Conservation (phyloP, 345 rosid genomes). For the Euphorbia lathyris region DNA sequence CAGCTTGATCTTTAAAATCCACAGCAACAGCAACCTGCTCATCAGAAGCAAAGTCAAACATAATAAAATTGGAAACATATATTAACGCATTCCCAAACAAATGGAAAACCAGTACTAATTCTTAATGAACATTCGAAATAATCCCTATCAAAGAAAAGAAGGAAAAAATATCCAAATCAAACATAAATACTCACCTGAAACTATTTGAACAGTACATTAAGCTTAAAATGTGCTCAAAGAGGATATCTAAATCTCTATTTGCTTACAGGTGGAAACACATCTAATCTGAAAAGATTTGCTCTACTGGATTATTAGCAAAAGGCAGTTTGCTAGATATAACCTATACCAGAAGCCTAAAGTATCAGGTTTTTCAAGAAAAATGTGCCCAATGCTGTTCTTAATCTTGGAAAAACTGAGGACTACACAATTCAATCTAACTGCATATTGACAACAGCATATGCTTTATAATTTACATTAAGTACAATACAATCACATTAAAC, state of each 20-base stretch:
- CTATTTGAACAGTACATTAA: not conserved
- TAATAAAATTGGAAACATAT: not conserved
- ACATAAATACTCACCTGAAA: not conserved
- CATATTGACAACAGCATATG: not conserved
- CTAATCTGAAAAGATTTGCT: not conserved
- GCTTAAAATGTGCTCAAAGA: not conserved
- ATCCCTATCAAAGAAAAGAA: not conserved
- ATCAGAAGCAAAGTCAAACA: constrained; percentile 17
- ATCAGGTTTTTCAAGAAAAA: not conserved
- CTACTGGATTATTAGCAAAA: not conserved
- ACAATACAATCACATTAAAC: not conserved
- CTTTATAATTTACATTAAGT: not conserved
- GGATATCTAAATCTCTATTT: not conserved
- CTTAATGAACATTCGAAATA: not conserved
- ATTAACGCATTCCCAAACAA: not conserved
- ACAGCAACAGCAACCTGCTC: constrained; percentile 76
- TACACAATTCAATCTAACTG: not conserved
- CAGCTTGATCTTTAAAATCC: constrained; percentile 93
- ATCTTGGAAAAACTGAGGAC: not conserved
- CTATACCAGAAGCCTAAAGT: not conserved
- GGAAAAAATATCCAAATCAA: not conserved
- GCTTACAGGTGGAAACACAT: not conserved
- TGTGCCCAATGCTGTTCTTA: not conserved
- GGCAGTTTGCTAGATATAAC: not conserved
- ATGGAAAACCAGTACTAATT: not conserved